Evolutionary conservation across 2,329 filamentous ascomycete species (phyloP), one percentile per base, ranked within the genome.

Genomic region (Westerdykella ornata): DNA sequence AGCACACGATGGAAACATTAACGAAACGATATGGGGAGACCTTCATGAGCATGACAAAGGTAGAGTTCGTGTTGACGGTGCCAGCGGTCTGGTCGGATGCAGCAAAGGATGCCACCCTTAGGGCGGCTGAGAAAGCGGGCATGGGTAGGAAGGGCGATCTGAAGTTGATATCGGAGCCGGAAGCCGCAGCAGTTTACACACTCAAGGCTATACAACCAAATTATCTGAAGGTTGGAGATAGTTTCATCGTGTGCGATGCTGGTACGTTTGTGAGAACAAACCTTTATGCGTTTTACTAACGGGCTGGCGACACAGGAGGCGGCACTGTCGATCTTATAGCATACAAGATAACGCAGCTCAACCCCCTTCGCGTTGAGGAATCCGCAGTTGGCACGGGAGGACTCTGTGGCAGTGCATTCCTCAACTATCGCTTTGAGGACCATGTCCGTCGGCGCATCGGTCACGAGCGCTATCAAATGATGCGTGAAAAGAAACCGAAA

Each of bases 31-130:
- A 88, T 57, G 85, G 85, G 53, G 82, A 85, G 65, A 81, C 80
- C 0, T 89, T 90, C 56, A 86, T 89, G 80, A 76, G 77, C 5
- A 79, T 77, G 6, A 88, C 84, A 4, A 81, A 80, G 53, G 80
- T 88, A 30, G 81, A 89, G 47, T 89, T 86, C 53, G 84, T 90
- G 37, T 72, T 92, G 41, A 90, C 85, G 1, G 60, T 62, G 9
- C 86, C 86, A 6, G 86, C 86, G 6, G 84, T 90, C 6, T 92
- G 86, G 86, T 86, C 81, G 17, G 86, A 92, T 60, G 78, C 83
- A 0, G 86, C 85, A n/a, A 90, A 89, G 68, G 85, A 88, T 62
- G 85, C 84, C 5, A 90, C 85, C 2, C 66, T 88, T 37, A 78
- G 84, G 58, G 86, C 85, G 5, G 85, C 85, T 9, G 82, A 88